A percentile compares a stretch with the other conserved stretches of the same genome.
These are phyloP conservation scores for Aegle marmelos DNA, from an alignment of 345 rosid genomes.

Conservation along the genomic window DNA sequence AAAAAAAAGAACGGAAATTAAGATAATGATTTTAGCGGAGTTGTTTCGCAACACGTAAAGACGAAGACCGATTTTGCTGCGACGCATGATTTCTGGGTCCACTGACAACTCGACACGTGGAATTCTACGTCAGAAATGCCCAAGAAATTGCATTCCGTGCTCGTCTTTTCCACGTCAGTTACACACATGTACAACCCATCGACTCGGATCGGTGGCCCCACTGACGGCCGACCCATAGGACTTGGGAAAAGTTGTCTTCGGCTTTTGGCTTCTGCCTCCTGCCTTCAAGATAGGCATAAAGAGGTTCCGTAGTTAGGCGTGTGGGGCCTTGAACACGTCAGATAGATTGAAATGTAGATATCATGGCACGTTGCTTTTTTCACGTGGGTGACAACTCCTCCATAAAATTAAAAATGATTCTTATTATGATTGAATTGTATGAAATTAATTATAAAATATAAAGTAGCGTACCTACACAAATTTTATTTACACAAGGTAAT, in stretches of 20 bases:
- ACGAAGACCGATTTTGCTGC: not conserved
- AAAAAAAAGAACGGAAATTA: too few relatives aligned
- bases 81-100: not conserved
- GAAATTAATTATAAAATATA: too few relatives aligned
- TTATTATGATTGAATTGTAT: too few relatives aligned
- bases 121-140: constrained; percentile 4
- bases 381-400: not conserved
- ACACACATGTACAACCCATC: not conserved
- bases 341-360: not conserved
- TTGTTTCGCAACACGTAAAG: not conserved
- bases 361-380: not conserved
- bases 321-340: not conserved
- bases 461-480: too few relatives aligned
- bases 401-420: too few relatives aligned
- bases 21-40: not conserved
- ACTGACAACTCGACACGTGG: not conserved
- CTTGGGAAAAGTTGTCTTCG: not conserved
- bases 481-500: too few relatives aligned
- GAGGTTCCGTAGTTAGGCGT: not conserved
- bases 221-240: not conserved
- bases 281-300: not conserved
- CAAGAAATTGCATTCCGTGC: not conserved
- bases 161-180: constrained; percentile 20
- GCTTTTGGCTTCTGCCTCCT: not conserved
- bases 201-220: not conserved